Evolutionary conservation across 768 basidiomycete genomes (phyloP).

Genomic region (Xerocomus brunneocitrinus): DNA sequence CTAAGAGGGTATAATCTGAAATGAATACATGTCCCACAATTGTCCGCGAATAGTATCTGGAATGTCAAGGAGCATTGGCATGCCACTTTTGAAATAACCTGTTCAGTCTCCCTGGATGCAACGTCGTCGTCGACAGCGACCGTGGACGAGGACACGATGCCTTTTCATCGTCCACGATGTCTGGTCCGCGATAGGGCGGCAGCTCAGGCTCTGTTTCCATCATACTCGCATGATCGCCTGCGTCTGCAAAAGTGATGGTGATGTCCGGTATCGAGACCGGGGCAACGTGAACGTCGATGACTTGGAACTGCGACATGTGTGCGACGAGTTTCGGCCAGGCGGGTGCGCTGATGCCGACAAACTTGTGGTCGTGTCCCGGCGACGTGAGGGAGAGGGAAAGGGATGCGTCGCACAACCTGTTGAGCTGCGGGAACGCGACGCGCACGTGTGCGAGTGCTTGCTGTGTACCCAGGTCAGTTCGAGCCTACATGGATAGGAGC

Average conservation of each 20-base stretch:
- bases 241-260: slow-evolving; percentile 21
- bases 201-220: slow-evolving; percentile 20
- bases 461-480: slow-evolving; percentile 23
- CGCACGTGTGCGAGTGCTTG: slow-evolving; percentile 48
- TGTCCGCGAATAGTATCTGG: not conserved
- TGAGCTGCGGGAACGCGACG: slow-evolving; percentile 45
- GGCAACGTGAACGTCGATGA: slow-evolving; percentile 41
- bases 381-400: slow-evolving; percentile 43
- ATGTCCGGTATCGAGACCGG: slow-evolving; percentile 26
- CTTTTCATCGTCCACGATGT: slow-evolving; percentile 12
- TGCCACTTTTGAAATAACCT: slow-evolving; percentile 16
- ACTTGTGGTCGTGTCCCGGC: slow-evolving; percentile 30
- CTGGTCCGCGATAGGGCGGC: slow-evolving; percentile 34
- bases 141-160: slow-evolving; percentile 1
- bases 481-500: not conserved
- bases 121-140: not conserved
- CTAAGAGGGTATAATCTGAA: not conserved
- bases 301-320: slow-evolving; percentile 41
- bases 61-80: not conserved
- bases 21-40: not conserved
- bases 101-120: slow-evolving; percentile 3
- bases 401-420: slow-evolving; percentile 33
- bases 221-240: slow-evolving; percentile 10
- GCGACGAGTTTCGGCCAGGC: slow-evolving; percentile 45
- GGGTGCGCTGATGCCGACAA: slow-evolving; percentile 46